phyloP scores from a whole-genome alignment of 202 grass and related monocot species.

The Carex arenaria region DNA sequence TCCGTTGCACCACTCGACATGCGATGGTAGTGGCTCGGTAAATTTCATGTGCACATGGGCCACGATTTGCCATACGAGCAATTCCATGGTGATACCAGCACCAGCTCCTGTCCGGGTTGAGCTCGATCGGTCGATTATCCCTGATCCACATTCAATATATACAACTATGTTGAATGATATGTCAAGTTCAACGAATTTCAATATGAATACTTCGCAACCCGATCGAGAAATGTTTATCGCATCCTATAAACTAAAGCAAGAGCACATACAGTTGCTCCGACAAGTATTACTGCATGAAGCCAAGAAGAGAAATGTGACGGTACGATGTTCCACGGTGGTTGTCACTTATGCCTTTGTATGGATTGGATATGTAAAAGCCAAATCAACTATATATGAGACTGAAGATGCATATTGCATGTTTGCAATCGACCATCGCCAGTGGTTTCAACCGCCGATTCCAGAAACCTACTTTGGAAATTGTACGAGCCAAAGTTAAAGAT shows the following conservation, averaged over 20 bases:
- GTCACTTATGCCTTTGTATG: conserved; percentile 30
- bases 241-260: conserved; percentile 12
- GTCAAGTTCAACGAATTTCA: not conserved
- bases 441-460: conserved; percentile 22
- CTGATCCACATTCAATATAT: conserved; percentile 16
- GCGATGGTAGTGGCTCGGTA: conserved; percentile 16
- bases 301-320: not conserved
- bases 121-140: conserved; percentile 24
- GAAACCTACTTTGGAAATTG: conserved; percentile 45
- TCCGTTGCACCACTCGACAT: conserved; percentile 17
- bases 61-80: not conserved
- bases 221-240: not conserved
- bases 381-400: not conserved
- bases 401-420: not conserved
- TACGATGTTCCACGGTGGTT: conserved; percentile 14
- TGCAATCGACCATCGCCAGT: conserved; percentile 4
- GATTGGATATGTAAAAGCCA: conserved; percentile 16
- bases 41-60: conserved; percentile 29
- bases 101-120: not conserved
- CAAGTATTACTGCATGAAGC: conserved; percentile 10
- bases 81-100: not conserved
- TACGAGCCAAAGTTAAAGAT: not conserved
- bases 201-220: not conserved
- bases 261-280: conserved; percentile 28
- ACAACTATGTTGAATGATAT: not conserved